Percentiles rank a stretch among this genome's conserved stretches.
These are phyloP conservation scores for Tylopilus sp. DNA, from an alignment of 768 basidiomycete species.

Conservation along the genomic window DNA sequence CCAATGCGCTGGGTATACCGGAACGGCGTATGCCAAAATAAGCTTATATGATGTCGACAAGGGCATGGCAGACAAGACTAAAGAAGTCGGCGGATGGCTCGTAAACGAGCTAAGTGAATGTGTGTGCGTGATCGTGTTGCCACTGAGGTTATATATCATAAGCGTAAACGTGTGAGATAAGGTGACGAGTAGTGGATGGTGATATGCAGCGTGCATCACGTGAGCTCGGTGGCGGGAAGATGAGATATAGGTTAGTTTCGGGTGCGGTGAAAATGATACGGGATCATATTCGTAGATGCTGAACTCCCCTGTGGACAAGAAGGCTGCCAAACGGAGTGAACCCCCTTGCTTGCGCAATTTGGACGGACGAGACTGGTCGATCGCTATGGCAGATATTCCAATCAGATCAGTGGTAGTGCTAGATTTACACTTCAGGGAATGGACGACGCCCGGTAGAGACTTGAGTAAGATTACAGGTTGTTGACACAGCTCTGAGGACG, in stretches of 20 bases:
- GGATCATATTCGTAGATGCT: conserved; percentile 54
- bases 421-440: conserved; percentile 45
- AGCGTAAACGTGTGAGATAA: conserved; percentile 66
- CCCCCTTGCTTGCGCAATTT: conserved; percentile 29
- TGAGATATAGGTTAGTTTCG: conserved; percentile 49
- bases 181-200: conserved; percentile 74
- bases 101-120: conserved; percentile 76
- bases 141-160: conserved; percentile 68
- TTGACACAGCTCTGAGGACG: conserved; percentile 39
- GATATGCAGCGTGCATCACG: conserved; percentile 66
- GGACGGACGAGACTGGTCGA: conserved; percentile 70
- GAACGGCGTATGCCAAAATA: conserved; percentile 68
- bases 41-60: conserved; percentile 63
- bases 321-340: conserved; percentile 48
- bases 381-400: conserved; percentile 60
- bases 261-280: conserved; percentile 37
- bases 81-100: conserved; percentile 73
- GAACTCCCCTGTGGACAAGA: conserved; percentile 70
- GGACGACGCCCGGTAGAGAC: conserved; percentile 24
- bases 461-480: conserved; percentile 23
- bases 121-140: conserved; percentile 46
- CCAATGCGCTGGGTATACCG: conserved; percentile 82
- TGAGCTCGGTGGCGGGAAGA: conserved; percentile 39
- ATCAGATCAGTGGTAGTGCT: conserved; percentile 27
- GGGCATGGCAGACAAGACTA: conserved; percentile 66